Evolutionary conservation across 345 rosid species (phyloP).

Genomic region (Isatis tinctoria): DNA sequence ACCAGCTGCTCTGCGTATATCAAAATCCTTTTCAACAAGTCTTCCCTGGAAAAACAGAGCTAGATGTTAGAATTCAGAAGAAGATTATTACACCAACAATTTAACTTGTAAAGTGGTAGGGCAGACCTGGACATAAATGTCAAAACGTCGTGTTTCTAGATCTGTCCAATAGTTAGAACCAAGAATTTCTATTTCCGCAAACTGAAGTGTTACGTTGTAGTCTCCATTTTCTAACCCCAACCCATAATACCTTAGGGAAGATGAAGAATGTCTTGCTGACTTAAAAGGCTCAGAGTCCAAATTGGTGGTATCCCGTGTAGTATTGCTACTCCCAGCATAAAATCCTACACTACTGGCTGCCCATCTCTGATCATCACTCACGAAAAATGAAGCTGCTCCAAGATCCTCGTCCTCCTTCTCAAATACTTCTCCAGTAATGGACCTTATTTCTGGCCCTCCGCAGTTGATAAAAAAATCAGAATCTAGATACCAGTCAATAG

Average conservation of each 20-base stretch:
- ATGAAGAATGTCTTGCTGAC: constrained; percentile 33
- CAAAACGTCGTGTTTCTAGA: constrained; percentile 40
- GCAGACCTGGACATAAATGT: constrained; percentile 47
- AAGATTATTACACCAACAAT: neutral
- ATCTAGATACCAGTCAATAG: constrained; percentile 35
- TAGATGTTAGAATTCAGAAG: neutral
- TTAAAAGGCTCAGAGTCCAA: constrained; percentile 35
- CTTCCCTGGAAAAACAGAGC: constrained; percentile 29
- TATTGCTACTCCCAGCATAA: constrained; percentile 32
- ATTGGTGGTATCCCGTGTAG: constrained; percentile 24
- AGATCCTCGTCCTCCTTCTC: constrained; percentile 47
- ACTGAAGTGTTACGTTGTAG: constrained; percentile 13
- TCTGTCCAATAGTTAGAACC: constrained; percentile 33
- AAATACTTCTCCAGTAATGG: constrained; percentile 31
- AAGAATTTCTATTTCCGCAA: constrained; percentile 13
- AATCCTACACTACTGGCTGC: constrained; percentile 48
- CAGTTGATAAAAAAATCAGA: constrained; percentile 50
- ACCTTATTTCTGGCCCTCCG: constrained; percentile 53
- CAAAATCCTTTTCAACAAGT: constrained; percentile 44
- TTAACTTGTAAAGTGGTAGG: neutral
- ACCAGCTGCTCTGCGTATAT: constrained; percentile 36
- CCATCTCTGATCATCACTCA: constrained; percentile 42
- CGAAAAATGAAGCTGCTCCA: constrained; percentile 58
- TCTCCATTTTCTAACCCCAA: constrained; percentile 32
- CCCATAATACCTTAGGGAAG: constrained; percentile 36